Conservation (phyloP, 441 rosid genomes). For the Theobroma grandiflorum region DNA sequence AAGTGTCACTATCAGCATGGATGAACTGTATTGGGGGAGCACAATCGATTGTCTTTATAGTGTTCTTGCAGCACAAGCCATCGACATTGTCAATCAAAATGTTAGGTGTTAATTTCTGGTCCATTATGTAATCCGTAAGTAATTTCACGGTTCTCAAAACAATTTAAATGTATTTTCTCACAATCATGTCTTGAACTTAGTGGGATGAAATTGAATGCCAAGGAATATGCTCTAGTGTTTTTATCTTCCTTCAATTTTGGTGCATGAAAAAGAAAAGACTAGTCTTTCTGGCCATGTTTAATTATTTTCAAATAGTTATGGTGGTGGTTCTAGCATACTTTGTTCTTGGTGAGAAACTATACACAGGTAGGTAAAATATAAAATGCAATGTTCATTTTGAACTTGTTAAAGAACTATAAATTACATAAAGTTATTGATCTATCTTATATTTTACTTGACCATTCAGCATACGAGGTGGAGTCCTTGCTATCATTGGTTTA, state of each 20-base stretch:
- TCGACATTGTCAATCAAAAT: constrained; percentile 61
- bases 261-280: constrained; percentile 57
- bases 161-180: not conserved
- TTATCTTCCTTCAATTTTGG: constrained; percentile 48
- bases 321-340: constrained; percentile 54
- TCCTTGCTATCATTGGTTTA: constrained; percentile 37
- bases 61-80: constrained; percentile 47
- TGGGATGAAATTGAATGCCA: constrained; percentile 25
- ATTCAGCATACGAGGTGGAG: constrained; percentile 45
- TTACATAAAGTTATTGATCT: not conserved
- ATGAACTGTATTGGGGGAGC: constrained; percentile 59
- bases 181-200: not conserved
- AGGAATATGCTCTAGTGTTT: constrained; percentile 49
- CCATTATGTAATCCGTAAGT: constrained; percentile 62
- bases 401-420: not conserved
- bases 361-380: constrained; percentile 43
- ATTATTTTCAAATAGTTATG: constrained; percentile 47
- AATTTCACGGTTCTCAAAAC: not conserved
- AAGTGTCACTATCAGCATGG: constrained; percentile 67
- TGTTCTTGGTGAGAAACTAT: constrained; percentile 55
- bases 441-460: constrained; percentile 23
- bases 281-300: constrained; percentile 58
- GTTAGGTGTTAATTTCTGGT: constrained; percentile 59
- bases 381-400: not conserved
- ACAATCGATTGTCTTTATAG: constrained; percentile 61